Conservation (phyloP, 2,329 filamentous ascomycete genomes). For the Penicillium sp. region DNA sequence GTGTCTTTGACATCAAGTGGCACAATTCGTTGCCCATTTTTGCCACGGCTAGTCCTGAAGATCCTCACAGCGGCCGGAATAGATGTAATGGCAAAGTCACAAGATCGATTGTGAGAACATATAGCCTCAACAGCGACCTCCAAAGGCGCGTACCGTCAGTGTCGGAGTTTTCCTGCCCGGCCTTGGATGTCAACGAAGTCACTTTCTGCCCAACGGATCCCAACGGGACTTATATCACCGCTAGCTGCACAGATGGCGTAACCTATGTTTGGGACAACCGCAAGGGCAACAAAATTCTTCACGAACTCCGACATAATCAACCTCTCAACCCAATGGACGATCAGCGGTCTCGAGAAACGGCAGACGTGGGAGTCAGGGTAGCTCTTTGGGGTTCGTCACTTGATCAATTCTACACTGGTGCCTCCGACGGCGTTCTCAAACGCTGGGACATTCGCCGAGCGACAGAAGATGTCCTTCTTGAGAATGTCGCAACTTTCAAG, state of each 20-base stretch:
- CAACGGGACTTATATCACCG: constrained; percentile 48
- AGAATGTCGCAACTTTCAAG: constrained; percentile 48
- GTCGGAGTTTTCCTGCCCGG: constrained; percentile 54
- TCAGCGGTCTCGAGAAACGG: constrained; percentile 43
- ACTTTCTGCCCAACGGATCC: constrained; percentile 47
- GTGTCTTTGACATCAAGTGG: constrained; percentile 59
- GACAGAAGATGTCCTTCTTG: constrained; percentile 49
- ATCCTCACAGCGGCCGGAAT: constrained; percentile 23
- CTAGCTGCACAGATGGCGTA: constrained; percentile 57
- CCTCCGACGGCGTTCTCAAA: constrained; percentile 59
- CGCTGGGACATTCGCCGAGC: constrained; percentile 56
- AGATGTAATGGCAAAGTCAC: constrained; percentile 35
- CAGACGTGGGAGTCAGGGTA: constrained; percentile 57
- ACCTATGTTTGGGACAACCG: constrained; percentile 61
- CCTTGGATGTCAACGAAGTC: constrained; percentile 60
- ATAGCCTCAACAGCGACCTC: constrained; percentile 36
- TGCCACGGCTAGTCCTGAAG: constrained; percentile 49
- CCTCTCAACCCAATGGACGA: constrained; percentile 49
- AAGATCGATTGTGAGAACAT: constrained; percentile 53
- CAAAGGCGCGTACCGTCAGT: constrained; percentile 1
- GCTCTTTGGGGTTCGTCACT: constrained; percentile 54
- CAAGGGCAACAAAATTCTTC: constrained; percentile 44
- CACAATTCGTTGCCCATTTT: constrained; percentile 51
- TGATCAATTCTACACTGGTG: constrained; percentile 55
- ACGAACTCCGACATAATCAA: constrained; percentile 49